A percentile compares a stretch with the other conserved stretches of the same genome.
Evolutionary conservation across 2,329 filamentous ascomycete species (phyloP).

Genomic region (Scedosporium boydii): DNA sequence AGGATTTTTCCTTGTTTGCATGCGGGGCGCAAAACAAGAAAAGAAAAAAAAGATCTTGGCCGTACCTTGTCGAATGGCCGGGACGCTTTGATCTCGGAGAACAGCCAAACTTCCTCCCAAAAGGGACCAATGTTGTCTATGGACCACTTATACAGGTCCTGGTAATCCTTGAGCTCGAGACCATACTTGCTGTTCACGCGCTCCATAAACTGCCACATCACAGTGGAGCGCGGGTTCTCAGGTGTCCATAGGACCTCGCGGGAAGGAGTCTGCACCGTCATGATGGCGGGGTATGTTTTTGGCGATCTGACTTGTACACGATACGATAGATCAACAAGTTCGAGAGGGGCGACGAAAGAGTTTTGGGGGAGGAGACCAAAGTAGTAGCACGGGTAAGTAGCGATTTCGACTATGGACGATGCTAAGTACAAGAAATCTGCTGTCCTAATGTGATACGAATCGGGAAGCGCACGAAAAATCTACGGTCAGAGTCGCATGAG

Average conservation of each 20-base stretch:
- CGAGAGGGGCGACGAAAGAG: too few species aligned
- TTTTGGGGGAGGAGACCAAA: too few species aligned
- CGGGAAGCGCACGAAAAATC: background rate
- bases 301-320: too few species aligned
- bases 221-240: constrained; percentile 53
- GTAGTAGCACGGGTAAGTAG: too few species aligned
- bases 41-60: constrained; percentile 9
- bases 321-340: too few species aligned
- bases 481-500: background rate
- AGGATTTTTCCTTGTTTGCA: background rate
- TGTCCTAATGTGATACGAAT: background rate
- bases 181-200: constrained; percentile 58
- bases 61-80: constrained; percentile 50
- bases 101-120: constrained; percentile 81
- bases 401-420: too few species aligned
- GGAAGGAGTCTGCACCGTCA: background rate
- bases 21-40: background rate
- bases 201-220: constrained; percentile 63
- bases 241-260: constrained; percentile 60
- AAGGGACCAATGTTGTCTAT: constrained; percentile 65
- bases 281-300: background rate
- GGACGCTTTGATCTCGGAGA: constrained; percentile 65
- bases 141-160: constrained; percentile 78
- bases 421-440: too few species aligned
- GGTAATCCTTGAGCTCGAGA: constrained; percentile 55